Evolutionary conservation across 129 eudicot species (phyloP).

Genomic region (Chrysanthemum makinoi): DNA sequence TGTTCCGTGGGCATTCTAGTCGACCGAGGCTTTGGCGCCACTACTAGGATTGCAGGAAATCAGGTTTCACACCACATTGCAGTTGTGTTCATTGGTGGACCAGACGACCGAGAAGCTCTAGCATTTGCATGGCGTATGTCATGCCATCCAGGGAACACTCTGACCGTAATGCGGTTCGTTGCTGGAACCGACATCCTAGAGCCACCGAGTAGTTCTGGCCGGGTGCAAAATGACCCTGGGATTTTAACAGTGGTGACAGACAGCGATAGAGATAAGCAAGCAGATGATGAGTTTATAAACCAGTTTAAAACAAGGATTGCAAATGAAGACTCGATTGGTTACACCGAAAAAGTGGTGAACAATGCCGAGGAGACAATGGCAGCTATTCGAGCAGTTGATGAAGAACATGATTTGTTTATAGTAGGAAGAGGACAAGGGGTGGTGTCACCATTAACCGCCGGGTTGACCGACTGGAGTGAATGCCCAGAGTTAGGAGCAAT

Average conservation of each 20-base stretch:
- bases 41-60: conserved; percentile 48
- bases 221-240: conserved; percentile 31
- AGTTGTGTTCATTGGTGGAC: conserved; percentile 83
- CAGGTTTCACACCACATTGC: conserved; percentile 58
- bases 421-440: conserved; percentile 85
- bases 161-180: conserved; percentile 61
- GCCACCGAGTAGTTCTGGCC: conserved; percentile 2
- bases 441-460: conserved; percentile 68
- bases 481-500: conserved; percentile 92
- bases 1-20: conserved; percentile 87
- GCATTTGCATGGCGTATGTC: conserved; percentile 77
- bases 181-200: conserved; percentile 26
- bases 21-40: conserved; percentile 76
- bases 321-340: conserved; percentile 39
- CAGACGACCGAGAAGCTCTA: conserved; percentile 81
- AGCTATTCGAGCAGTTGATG: conserved; percentile 60
- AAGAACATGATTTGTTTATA: conserved; percentile 56
- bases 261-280: conserved; percentile 48
- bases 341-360: conserved; percentile 43
- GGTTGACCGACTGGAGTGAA: conserved; percentile 92
- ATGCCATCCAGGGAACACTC: conserved; percentile 48
- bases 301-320: conserved; percentile 41
- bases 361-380: conserved; percentile 81
- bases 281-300: conserved; percentile 59
- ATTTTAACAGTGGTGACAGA: conserved; percentile 56